Conservation (phyloP, 345 rosid genomes). For the Hevea brasiliensis region DNA sequence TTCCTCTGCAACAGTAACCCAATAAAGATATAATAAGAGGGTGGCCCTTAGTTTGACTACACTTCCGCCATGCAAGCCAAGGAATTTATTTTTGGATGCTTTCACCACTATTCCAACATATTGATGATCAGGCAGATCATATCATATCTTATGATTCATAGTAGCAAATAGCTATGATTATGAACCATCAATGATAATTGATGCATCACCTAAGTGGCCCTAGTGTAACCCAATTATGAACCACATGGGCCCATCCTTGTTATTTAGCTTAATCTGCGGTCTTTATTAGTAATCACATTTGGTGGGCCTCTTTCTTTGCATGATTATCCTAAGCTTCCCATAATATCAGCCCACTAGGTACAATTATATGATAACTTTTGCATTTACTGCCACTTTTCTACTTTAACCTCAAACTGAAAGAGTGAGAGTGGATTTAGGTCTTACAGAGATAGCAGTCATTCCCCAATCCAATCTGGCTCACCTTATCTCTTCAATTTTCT, state of each 20-base stretch:
- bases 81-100: background rate
- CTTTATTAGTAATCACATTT: background rate
- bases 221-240: background rate
- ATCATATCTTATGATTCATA: no score
- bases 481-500: no score
- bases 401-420: no score
- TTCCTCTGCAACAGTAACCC: background rate
- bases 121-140: background rate
- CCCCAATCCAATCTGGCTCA: no score
- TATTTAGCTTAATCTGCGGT: background rate
- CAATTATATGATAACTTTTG: no score
- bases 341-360: background rate
- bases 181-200: background rate
- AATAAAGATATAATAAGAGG: no score
- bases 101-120: background rate
- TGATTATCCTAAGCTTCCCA: background rate
- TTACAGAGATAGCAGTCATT: no score
- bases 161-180: no score
- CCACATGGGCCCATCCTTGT: background rate
- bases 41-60: no score
- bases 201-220: background rate
- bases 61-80: background rate
- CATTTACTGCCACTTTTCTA: no score
- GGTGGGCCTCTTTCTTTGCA: background rate
- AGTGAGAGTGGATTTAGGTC: no score